Base-by-base conservation (phyloP, 164 flowering plant species). In the Paratinospora sagittata region DNA sequence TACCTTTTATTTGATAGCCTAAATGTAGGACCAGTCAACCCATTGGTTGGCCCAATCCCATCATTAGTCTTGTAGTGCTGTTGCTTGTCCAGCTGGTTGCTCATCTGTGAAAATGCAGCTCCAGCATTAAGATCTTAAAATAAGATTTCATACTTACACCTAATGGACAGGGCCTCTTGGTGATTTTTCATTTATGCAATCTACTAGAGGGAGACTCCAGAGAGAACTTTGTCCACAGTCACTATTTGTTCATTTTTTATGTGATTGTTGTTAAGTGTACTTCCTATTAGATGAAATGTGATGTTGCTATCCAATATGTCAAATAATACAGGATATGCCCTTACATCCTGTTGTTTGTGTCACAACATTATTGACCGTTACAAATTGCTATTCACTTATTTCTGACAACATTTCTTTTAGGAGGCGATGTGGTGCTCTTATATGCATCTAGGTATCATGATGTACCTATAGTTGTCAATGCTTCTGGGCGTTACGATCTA, bases 381-480 rank as follows among this genome's bases (percentile, higher is more conserved):
- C n/a, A 27, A 17, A 24, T 27, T 26, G 60, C 11, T 12, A 19
- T 26, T 67, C 37, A 49, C 24, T 33, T 67, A 67, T 26, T 65
- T 37, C 71, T 71, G 74, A 69, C 26, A 65, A 66, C 1, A 21
- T 13, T 23, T 73, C 26, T 34, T 70, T 66, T 86, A 94, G 97
- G 98, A 64, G 98, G 94, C 16, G 73, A 81, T 79, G 88, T 82
- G 70, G 98, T 90, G 69, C 89, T 92, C 26, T 78, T 95, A 14
- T 92, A 95, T 82, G 97, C 96, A 72, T 92, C 97, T 2, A 89
- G 78, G 75, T 89, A 87, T 82, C 86, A 83, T 73, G 95, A 90
- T 74, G 72, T 92, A 30, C 77, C 27, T 45, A 73, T 72, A 3
- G 88, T 95, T 55, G 74, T 90, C 66, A 95, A 95, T 80, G 73